Percentiles rank a stretch among this genome's conserved stretches.
Conservation (phyloP, 2,329 filamentous ascomycete genomes). For the Trichoderma oligosporum region DNA sequence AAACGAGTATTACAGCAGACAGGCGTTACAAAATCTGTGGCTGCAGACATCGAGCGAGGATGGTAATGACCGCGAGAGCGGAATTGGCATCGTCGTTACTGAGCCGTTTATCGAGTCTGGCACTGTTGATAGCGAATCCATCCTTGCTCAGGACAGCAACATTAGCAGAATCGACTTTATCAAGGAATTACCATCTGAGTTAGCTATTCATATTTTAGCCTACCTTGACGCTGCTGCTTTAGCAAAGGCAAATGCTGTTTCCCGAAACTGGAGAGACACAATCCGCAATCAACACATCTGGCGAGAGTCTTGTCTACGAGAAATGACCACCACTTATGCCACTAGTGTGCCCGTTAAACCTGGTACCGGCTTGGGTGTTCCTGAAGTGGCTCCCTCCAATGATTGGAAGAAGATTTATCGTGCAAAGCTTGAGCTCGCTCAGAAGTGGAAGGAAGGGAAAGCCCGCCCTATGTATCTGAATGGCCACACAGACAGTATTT, state of each 20-base stretch:
- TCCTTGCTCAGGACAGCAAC: slow-evolving; percentile 34
- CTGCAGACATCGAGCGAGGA: slow-evolving; percentile 43
- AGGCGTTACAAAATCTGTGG: slow-evolving; percentile 41
- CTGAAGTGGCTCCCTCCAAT: slow-evolving; percentile 54
- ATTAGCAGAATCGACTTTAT: slow-evolving; percentile 59
- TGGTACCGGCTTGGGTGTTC: slow-evolving; percentile 56
- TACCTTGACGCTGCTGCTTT: slow-evolving; percentile 53
- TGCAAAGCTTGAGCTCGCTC: slow-evolving; percentile 69
- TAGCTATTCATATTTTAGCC: slow-evolving; percentile 56
- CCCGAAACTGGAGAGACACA: slow-evolving; percentile 46
- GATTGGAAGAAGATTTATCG: slow-evolving; percentile 86
- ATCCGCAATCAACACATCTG: slow-evolving; percentile 56
- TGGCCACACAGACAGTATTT: slow-evolving; percentile 92
- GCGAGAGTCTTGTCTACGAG: slow-evolving; percentile 59
- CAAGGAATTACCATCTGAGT: slow-evolving; percentile 51
- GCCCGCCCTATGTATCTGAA: slow-evolving; percentile 84
- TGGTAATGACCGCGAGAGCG: slow-evolving; percentile 58
- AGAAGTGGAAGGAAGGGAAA: slow-evolving; percentile 74
- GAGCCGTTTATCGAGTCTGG: slow-evolving; percentile 39
- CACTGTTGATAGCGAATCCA: slow-evolving; percentile 32
- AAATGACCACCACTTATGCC: slow-evolving; percentile 59
- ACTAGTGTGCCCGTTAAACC: slow-evolving; percentile 51
- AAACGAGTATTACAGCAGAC: slow-evolving; percentile 45
- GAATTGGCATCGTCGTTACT: slow-evolving; percentile 58
- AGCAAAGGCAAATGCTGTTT: slow-evolving; percentile 48